Base-by-base conservation (phyloP, 2,329 filamentous ascomycete genomes). In the Fusarium sterilihyphosum region DNA sequence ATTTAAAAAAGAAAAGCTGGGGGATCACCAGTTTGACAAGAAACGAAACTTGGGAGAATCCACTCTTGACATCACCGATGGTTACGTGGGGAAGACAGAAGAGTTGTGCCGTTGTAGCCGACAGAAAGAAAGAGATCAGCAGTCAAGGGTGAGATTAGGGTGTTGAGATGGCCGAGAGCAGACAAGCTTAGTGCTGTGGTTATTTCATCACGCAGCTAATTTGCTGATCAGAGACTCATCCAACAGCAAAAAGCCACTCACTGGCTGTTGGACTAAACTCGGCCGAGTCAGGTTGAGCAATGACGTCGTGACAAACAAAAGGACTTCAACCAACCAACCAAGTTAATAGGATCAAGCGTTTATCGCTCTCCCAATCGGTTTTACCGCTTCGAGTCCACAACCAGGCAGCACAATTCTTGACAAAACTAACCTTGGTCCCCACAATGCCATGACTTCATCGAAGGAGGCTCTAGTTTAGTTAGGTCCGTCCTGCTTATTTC, bases 1-100 rank as follows among this genome's bases (percentile, higher is more conserved):
- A 65, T 77, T 65, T 76, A 71, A 61, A 71, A 33, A 35, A 35
- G 33, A 35, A 35, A 71, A 61, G 24, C 41, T 26, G 41, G 46
- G 54, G 43, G 47, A 58, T 54, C 31, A 54, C 5, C 37, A 44
- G 11, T 20, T 18, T 18, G 20, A 17, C n/a, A 8, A 20, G 7
- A 22, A 11, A 35, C 1, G 29, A 26, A 46, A 53, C 37, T 41
- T 56, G 35, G 16, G 20, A 44, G 49, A 69, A 73, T 50, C 70
- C 68, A 73, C 73, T 44, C 49, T 74, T 73, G 70, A 77, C 74
- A 78, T 74, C 74, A 76, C 67, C 38, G 67, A 31, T 61, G 47
- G 33, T 35, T 50, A 18, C 47, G 52, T 54, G 62, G 56, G 33
- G 52, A 40, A 26, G 16, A 40, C 7, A 8, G 6, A 40, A 24